Percentiles rank a stretch among this genome's conserved stretches.
phyloP scores from a whole-genome alignment of 805 yeast genomes.

The Scheffersomyces amazonensis region DNA sequence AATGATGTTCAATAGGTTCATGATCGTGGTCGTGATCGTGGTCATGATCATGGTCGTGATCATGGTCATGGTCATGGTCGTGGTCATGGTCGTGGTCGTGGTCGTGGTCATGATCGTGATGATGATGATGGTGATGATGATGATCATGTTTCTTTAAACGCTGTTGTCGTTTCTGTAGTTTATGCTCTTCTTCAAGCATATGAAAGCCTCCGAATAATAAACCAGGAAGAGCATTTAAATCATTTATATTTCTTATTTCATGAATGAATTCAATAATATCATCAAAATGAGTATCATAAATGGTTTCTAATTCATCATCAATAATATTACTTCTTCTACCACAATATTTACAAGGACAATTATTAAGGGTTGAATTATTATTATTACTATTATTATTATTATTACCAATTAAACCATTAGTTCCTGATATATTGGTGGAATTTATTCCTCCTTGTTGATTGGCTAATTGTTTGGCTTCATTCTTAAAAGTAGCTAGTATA shows the following conservation, averaged over 20 bases:
- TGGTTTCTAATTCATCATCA: constrained; percentile 71
- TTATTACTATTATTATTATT: constrained; percentile 21
- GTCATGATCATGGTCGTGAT: background rate
- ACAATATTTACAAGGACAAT: constrained; percentile 74
- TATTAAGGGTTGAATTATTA: constrained; percentile 1
- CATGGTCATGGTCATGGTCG: background rate
- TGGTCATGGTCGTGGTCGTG: background rate
- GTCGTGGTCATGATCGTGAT: background rate
- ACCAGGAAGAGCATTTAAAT: constrained; percentile 33
- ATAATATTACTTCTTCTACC: constrained; percentile 69
- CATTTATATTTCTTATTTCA: constrained; percentile 36
- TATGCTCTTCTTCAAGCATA: constrained; percentile 32
- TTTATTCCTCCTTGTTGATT: constrained; percentile 7
- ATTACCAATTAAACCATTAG: constrained; percentile 22
- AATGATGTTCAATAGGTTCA: background rate
- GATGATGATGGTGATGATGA: background rate
- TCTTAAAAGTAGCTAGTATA: constrained; percentile 61
- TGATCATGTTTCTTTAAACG: constrained; percentile 10
- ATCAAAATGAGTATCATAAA: constrained; percentile 67
- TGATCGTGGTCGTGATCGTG: too few relatives aligned
- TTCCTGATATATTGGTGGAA: constrained; percentile 4
- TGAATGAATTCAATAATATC: constrained; percentile 38
- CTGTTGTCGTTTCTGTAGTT: constrained; percentile 24
- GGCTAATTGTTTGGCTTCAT: constrained; percentile 20
- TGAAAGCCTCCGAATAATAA: constrained; percentile 34